Evolutionary conservation across 352 stramenopile species (phyloP).

Genomic region (Phytopythium oedochilum): DNA sequence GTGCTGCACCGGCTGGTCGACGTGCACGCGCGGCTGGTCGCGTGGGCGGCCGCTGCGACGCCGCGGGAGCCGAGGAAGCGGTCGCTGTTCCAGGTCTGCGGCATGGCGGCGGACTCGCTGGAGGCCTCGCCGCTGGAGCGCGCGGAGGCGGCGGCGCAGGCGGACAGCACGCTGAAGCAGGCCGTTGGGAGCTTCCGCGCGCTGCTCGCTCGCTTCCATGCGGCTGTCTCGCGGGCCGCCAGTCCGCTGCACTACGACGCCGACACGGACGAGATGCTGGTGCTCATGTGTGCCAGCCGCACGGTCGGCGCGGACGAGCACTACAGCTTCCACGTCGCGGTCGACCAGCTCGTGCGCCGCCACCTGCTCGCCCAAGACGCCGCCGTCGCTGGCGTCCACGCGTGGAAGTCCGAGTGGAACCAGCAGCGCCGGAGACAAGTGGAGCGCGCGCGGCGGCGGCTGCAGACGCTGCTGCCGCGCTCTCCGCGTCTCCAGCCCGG

Average conservation of each 20-base stretch:
- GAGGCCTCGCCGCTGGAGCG: neutral
- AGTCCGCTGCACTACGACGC: neutral
- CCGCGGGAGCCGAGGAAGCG: neutral
- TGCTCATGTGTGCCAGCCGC: conserved; percentile 2
- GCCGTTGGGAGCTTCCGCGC: neutral
- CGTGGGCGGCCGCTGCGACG: neutral
- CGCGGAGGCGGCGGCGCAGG: neutral
- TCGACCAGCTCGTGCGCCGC: neutral
- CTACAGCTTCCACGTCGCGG: neutral
- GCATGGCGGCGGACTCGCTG: neutral
- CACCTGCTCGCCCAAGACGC: neutral
- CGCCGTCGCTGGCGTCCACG: neutral
- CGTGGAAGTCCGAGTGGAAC: neutral
- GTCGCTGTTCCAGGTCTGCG: neutral
- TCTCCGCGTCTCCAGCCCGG: neutral
- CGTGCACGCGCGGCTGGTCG: neutral
- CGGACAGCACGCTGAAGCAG: neutral
- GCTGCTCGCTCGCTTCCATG: neutral
- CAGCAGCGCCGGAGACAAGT: neutral
- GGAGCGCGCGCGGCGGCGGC: neutral
- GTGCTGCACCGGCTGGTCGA: neutral
- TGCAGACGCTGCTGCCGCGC: neutral
- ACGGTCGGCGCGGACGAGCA: neutral
- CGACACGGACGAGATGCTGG: neutral
- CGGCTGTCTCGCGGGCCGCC: neutral